Conservation (phyloP, 2,329 filamentous ascomycete genomes). For the Myriosclerotinia curreyana region DNA sequence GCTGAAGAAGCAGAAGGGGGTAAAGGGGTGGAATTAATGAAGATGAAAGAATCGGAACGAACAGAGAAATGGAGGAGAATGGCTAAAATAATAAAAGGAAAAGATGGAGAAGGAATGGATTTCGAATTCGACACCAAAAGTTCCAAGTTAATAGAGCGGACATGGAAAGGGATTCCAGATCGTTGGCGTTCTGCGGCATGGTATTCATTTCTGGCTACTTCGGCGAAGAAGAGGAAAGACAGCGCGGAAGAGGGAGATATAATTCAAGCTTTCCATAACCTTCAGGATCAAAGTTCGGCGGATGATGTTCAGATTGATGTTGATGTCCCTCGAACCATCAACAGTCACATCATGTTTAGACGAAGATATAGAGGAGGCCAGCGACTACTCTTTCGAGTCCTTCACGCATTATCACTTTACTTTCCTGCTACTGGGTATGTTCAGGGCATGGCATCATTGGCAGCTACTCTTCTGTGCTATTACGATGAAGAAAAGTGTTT, state of each 20-base stretch:
- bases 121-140: slow-evolving; percentile 79
- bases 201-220: slow-evolving; percentile 85
- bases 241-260: slow-evolving; percentile 68
- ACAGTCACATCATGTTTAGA: slow-evolving; percentile 95
- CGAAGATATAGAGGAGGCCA: slow-evolving; percentile 88
- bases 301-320: slow-evolving; percentile 97
- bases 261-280: slow-evolving; percentile 66
- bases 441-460: slow-evolving; percentile 93
- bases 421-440: slow-evolving; percentile 92
- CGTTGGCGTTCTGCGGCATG: slow-evolving; percentile 90
- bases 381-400: slow-evolving; percentile 83
- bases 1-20: slow-evolving; percentile 54
- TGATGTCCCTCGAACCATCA: slow-evolving; percentile 93
- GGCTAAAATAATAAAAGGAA: slow-evolving; percentile 55
- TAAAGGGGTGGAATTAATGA: slow-evolving; percentile 53
- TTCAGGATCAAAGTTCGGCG: slow-evolving; percentile 71
- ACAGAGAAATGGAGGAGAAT: slow-evolving; percentile 67
- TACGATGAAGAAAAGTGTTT: slow-evolving; percentile 95
- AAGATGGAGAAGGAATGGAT: slow-evolving; percentile 55
- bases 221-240: slow-evolving; percentile 62
- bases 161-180: slow-evolving; percentile 98
- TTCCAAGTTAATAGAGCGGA: slow-evolving; percentile 83
- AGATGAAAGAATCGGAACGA: slow-evolving; percentile 60
- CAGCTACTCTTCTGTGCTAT: slow-evolving; percentile 90
- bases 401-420: slow-evolving; percentile 89